Conservation (phyloP, 2,329 filamentous ascomycete genomes). For the Xylariales sp. region DNA sequence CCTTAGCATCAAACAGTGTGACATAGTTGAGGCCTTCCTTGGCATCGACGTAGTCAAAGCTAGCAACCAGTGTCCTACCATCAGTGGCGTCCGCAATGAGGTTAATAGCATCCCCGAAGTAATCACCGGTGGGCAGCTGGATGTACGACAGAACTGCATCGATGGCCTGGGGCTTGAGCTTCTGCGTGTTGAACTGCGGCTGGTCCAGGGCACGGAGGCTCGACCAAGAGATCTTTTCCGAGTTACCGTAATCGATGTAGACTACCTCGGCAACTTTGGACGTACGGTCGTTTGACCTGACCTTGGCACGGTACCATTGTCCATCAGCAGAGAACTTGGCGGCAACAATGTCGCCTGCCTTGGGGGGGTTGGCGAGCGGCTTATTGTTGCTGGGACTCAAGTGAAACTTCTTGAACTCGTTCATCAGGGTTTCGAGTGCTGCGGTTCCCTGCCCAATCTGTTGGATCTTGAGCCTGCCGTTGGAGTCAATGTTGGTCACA, state of each 20-base stretch:
- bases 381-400: slow-evolving; percentile 75
- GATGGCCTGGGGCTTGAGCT: slow-evolving; percentile 79
- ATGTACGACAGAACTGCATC: slow-evolving; percentile 86
- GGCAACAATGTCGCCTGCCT: slow-evolving; percentile 86
- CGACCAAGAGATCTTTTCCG: slow-evolving; percentile 81
- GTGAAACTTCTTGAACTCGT: slow-evolving; percentile 86
- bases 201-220: slow-evolving; percentile 76
- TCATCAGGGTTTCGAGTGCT: slow-evolving; percentile 84
- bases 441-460: slow-evolving; percentile 83
- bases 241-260: slow-evolving; percentile 96
- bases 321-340: slow-evolving; percentile 86
- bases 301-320: slow-evolving; percentile 90
- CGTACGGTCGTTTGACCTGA: slow-evolving; percentile 88
- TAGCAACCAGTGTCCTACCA: slow-evolving; percentile 76
- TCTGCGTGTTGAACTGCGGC: slow-evolving; percentile 72
- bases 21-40: slow-evolving; percentile 81
- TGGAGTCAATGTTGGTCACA: slow-evolving; percentile 83
- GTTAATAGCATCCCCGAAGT: slow-evolving; percentile 73
- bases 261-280: slow-evolving; percentile 85
- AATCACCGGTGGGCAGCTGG: slow-evolving; percentile 83
- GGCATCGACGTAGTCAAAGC: slow-evolving; percentile 77
- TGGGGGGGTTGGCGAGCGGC: slow-evolving; percentile 70
- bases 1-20: slow-evolving; percentile 78
- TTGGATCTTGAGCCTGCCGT: slow-evolving; percentile 84
- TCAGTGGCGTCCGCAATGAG: slow-evolving; percentile 74